Base-by-base conservation (phyloP, 495 filamentous ascomycete genomes). In the Aspergillus leporis region DNA sequence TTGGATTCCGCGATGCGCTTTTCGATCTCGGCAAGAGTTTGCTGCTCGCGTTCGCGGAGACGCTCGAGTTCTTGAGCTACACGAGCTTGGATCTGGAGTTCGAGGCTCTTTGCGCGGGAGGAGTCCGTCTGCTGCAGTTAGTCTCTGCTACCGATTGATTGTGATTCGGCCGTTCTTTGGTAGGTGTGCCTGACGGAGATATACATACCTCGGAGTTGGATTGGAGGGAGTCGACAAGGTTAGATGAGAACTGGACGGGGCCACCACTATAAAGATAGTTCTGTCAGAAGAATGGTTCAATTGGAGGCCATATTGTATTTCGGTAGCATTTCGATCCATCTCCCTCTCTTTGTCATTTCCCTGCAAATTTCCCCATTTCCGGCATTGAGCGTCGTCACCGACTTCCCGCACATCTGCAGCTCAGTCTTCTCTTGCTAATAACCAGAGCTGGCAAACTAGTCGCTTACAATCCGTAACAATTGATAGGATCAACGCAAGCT, bases 11-110 rank as follows among this genome's bases (percentile, higher is more conserved):
- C 66, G 21, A 85, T 80, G 52, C 83, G 74, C 72, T 85, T 89
- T 52, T 83, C 77, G 66, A 78, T 76, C 61, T 79, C 69, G 67
- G 77, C 69, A 56, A 85, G 78, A 59, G 83, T 81, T 60, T 81
- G 70, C 53, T 82, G 78, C 65, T 87, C 81, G 56, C 89, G 83
- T 28, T 85, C 80, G 62, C 80, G 81, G 54, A 96, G 85, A 51
- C 86, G 86, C 62, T 87, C 81, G 51, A 98, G 88, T 74, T 98
- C 95, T 61, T 85, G 76, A 65, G 86, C 82, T 60, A 98, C 91
- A 75, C 95, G 95, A 63, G 81, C 75, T 78, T 97, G 92, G 69
- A 97, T 89, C 62, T 91, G 86, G 59, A 95, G 86, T 74, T 98
- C 94, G 70, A 91, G 75, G 74, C 85, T 74, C 74, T 90, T 90